These are phyloP conservation scores for Casuarina cunninghamiana DNA, from an alignment of 306 rosid species.

Conservation along the genomic window DNA sequence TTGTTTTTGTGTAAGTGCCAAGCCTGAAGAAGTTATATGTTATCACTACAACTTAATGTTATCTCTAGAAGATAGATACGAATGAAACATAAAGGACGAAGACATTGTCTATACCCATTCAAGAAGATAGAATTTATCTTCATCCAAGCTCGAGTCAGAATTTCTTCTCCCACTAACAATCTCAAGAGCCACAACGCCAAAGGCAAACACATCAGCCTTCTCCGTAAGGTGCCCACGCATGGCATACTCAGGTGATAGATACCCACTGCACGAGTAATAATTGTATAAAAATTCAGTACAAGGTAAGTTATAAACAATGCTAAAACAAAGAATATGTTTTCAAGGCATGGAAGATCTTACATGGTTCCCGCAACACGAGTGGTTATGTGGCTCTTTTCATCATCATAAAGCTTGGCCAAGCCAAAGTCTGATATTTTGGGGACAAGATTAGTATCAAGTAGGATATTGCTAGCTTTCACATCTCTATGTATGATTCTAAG, in stretches of 20 bases:
- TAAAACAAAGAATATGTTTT: background rate
- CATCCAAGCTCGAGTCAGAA: conserved; percentile 57
- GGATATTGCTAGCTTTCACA: conserved; percentile 79
- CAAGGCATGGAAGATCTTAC: conserved; percentile 38
- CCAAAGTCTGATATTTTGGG: conserved; percentile 90
- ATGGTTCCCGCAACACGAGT: conserved; percentile 81
- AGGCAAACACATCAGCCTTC: conserved; percentile 83
- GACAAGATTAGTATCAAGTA: conserved; percentile 58
- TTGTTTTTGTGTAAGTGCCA: conserved; percentile 43
- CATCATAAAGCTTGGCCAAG: conserved; percentile 76
- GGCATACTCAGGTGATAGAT: conserved; percentile 87
- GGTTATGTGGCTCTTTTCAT: conserved; percentile 76
- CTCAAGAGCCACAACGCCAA: conserved; percentile 85
- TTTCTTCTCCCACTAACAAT: conserved; percentile 73
- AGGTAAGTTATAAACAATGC: conserved; percentile 4
- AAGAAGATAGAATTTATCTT: conserved; percentile 62
- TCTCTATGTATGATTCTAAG: conserved; percentile 76
- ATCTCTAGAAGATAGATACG: background rate
- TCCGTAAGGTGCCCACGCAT: conserved; percentile 86
- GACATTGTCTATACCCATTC: conserved; percentile 57
- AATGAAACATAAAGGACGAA: background rate
- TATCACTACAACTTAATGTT: too few relatives aligned
- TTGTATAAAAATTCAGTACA: conserved; percentile 7
- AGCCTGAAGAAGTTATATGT: too few relatives aligned
- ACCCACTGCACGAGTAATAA: conserved; percentile 56